Conservation (phyloP, 2,329 filamentous ascomycete genomes). For the Chalaropsis thielavioides region DNA sequence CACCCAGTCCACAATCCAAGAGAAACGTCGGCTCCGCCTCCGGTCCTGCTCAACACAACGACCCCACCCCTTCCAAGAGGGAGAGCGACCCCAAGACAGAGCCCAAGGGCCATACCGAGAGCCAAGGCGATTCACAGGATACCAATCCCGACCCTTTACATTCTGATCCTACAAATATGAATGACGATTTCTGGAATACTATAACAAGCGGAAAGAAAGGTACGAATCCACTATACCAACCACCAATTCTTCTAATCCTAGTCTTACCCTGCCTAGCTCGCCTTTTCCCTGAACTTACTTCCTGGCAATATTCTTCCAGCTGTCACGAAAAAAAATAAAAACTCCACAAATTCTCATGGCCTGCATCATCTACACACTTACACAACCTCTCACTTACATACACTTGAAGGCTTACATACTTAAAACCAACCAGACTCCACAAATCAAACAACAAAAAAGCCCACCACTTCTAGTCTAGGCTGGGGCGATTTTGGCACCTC, state of each 20-base stretch:
- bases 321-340: not conserved
- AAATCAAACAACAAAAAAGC: not conserved
- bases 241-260: slow-evolving; percentile 6
- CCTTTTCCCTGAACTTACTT: not conserved
- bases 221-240: slow-evolving; percentile 3
- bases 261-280: not conserved
- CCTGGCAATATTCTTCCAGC: not conserved
- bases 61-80: not conserved
- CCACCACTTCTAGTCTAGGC: not conserved
- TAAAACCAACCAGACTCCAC: not conserved
- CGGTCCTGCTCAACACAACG: not conserved
- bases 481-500: not conserved
- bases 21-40: not conserved
- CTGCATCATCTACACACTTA: not conserved
- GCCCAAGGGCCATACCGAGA: not conserved
- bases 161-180: slow-evolving; percentile 10
- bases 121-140: not conserved
- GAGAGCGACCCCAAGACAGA: not conserved
- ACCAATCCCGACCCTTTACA: not conserved
- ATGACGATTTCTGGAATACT: slow-evolving; percentile 13
- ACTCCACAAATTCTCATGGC: not conserved
- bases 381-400: not conserved
- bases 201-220: slow-evolving; percentile 9
- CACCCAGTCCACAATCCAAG: not conserved
- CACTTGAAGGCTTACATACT: not conserved